Base-by-base conservation (phyloP, 176 grass and related monocot species). In the Oryza glumipatula region DNA sequence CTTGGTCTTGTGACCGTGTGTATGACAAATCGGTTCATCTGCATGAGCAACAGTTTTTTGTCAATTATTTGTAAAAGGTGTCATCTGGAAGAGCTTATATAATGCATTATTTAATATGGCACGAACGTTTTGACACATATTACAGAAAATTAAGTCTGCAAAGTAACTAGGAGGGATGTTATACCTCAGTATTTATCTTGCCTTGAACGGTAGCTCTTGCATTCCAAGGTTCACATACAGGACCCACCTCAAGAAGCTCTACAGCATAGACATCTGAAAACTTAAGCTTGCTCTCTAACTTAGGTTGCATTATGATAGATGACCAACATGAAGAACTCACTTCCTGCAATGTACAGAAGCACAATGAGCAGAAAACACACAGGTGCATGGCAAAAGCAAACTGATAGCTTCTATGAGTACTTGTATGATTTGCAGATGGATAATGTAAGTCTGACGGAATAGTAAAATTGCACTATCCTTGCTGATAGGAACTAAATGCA, bases 231-330 rank as follows among this genome's bases (percentile, higher is more conserved):
- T 80, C 87, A 78, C 75, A 73, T 7, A 95, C 24, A 76, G 58
- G 83, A 65, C 96, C 93, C 76, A 86, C 83, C 32, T 84, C 85
- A 71, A 93, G 90, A 39, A 87, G 88, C 80, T 98, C 91, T 82
- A 95, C 73, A 33, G 93, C 93, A 81, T 98, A 98, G 23, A 98
- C 58, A 94, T 98, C 86, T 68, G 85, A 72, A 82, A 93, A 98
- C 14, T 82, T 86, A 48, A 95, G 90, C 65, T 84, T 45, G 6
- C 19, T 90, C 38, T 90, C 85, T 52, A 82, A 86, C 67, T 86
- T 92, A 78, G 83, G 79, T 60, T 74, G 88, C 13, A 72, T 9
- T 67, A 67, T 65, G 65, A 98, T 83, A 56, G 87, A 89, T 74
- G 88, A 80, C 70, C 66, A 90, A 83, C 89, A 92, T 36, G 89